A percentile compares a stretch with the other conserved stretches of the same genome.
Conservation (phyloP, 768 basidiomycete species). For the Boletus bicolor region DNA sequence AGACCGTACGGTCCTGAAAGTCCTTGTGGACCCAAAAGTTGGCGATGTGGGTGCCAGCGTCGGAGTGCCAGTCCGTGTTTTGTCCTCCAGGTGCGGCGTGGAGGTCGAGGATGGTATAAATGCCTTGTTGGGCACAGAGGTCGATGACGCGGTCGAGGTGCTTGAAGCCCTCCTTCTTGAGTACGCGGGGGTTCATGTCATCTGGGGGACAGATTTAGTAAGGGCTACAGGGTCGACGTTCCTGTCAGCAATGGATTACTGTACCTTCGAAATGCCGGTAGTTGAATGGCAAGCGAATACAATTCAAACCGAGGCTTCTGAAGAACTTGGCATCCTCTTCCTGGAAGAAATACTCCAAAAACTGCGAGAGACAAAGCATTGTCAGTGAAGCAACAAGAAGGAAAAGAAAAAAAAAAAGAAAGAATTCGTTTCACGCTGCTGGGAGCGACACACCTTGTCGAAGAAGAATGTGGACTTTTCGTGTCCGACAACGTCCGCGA, state of each 20-base stretch:
- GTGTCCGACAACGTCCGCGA: conserved; percentile 62
- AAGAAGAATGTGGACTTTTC: conserved; percentile 78
- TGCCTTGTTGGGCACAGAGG: conserved; percentile 68
- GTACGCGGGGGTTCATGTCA: conserved; percentile 75
- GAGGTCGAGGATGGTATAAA: conserved; percentile 77
- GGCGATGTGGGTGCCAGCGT: conserved; percentile 65
- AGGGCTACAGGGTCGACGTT: not conserved
- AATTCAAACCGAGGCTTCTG: conserved; percentile 76
- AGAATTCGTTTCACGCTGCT: not conserved
- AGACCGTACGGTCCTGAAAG: conserved; percentile 74
- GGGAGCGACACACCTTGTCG: conserved; percentile 57
- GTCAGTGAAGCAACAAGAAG: not conserved
- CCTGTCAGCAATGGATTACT: not conserved
- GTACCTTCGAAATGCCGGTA: conserved; percentile 64
- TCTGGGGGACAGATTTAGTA: conserved; percentile 34
- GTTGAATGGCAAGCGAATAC: conserved; percentile 72
- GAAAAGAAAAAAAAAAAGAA: not conserved
- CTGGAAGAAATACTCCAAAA: conserved; percentile 80
- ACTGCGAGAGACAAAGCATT: conserved; percentile 38
- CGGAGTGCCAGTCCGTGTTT: conserved; percentile 79
- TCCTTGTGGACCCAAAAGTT: conserved; percentile 83
- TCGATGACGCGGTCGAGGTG: conserved; percentile 82
- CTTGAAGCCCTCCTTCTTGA: conserved; percentile 72
- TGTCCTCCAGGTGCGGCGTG: conserved; percentile 76
- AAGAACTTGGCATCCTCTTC: conserved; percentile 75